Conservation (phyloP, 495 filamentous ascomycete genomes). For the Aspergillus olivimuriae region DNA sequence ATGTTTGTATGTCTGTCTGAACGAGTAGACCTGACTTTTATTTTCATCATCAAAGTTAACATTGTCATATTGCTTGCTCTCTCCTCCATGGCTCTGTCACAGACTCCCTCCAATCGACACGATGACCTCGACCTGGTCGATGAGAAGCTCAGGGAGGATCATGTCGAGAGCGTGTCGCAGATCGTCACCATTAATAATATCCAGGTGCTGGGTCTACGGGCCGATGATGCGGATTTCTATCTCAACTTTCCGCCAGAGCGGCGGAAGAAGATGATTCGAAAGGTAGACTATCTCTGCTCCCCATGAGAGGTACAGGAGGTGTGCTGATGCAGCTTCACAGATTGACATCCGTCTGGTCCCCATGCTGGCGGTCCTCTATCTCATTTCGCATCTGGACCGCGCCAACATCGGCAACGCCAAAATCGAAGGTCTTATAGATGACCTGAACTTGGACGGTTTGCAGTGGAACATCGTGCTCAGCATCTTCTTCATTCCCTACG, state of each 20-base stretch:
- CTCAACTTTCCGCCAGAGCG: constrained; percentile 11
- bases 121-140: constrained; percentile 6
- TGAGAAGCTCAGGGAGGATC: constrained; percentile 8
- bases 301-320: background rate
- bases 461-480: constrained; percentile 56
- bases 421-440: constrained; percentile 59
- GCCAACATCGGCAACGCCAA: constrained; percentile 72
- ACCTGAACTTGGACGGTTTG: constrained; percentile 49
- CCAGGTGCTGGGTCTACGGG: constrained; percentile 15
- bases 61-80: too few relatives aligned
- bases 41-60: too few relatives aligned
- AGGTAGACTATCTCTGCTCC: constrained; percentile 8
- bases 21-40: too few relatives aligned
- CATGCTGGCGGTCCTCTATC: constrained; percentile 36
- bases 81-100: too few relatives aligned
- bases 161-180: constrained; percentile 6
- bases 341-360: constrained; percentile 24
- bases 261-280: constrained; percentile 12
- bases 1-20: too few relatives aligned
- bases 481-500: constrained; percentile 67
- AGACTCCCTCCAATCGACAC: constrained; percentile 2
- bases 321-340: constrained; percentile 1
- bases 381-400: constrained; percentile 47
- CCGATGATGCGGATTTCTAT: constrained; percentile 23
- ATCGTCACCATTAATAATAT: constrained; percentile 15